Conservation (phyloP, 163 green algal genomes). For the Prototheca cutis region DNA sequence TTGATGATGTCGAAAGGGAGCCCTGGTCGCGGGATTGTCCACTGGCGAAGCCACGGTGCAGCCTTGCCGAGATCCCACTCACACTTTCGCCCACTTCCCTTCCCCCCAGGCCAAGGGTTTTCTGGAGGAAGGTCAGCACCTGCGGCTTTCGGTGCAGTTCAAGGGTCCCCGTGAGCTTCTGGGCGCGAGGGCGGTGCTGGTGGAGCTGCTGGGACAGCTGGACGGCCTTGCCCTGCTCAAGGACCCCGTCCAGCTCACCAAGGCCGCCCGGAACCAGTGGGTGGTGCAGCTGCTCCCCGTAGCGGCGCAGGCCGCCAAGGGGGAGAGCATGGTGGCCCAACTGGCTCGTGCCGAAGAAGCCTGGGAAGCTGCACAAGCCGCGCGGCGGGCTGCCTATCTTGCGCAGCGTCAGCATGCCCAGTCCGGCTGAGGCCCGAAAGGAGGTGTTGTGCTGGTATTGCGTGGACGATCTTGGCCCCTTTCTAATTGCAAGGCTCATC, state of each 20-base stretch:
- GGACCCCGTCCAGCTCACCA: conserved; percentile 12
- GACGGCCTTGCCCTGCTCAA: conserved; percentile 6
- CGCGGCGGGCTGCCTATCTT: too few relatives aligned
- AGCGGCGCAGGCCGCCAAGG: neutral
- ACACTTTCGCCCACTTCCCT: neutral
- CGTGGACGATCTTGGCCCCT: too few relatives aligned
- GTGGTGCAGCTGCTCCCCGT: conserved; percentile 9
- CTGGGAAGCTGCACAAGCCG: too few relatives aligned
- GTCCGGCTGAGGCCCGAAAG: too few relatives aligned
- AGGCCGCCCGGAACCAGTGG: conserved; percentile 8
- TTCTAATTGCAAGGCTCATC: too few relatives aligned
- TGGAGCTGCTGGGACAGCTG: conserved; percentile 12
- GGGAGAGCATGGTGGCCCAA: neutral
- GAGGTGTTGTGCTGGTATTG: too few relatives aligned
- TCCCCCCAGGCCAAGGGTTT: conserved; percentile 8
- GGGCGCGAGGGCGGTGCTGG: conserved; percentile 3
- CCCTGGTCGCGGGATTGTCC: too few relatives aligned
- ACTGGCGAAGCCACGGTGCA: too few relatives aligned
- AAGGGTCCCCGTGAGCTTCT: conserved; percentile 10
- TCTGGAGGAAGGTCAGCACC: conserved; percentile 13
- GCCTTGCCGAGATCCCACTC: too few relatives aligned
- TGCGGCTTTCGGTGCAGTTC: conserved; percentile 20
- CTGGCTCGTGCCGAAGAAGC: neutral
- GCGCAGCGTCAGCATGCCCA: too few relatives aligned
- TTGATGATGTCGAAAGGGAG: neutral